These are phyloP conservation scores for Yarrowia keelungensis DNA, from an alignment of 805 yeast species.

Conservation along the genomic window DNA sequence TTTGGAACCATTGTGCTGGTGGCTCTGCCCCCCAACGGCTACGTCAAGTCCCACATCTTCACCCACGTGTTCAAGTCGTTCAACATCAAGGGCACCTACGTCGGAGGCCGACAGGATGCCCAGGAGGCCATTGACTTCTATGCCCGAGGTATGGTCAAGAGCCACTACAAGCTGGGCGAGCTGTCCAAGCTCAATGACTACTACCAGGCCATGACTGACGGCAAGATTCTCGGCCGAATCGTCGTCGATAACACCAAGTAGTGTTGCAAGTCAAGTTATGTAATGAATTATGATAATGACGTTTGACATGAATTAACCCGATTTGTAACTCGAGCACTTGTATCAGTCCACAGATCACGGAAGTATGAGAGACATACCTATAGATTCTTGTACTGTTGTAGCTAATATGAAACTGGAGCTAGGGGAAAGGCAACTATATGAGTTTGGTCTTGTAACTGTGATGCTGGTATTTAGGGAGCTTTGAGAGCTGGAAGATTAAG, in stretches of 20 bases:
- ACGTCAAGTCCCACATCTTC: conserved; percentile 72
- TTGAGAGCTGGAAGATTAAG: too few relatives aligned
- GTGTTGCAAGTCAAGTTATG: conserved; percentile 39
- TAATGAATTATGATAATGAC: conserved; percentile 13
- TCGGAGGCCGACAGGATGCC: conserved; percentile 87
- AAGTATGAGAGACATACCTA: too few relatives aligned
- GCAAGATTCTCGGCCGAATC: conserved; percentile 85
- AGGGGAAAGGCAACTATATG: too few relatives aligned
- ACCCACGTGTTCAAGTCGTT: conserved; percentile 75
- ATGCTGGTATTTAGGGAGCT: too few relatives aligned
- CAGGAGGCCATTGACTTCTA: conserved; percentile 81
- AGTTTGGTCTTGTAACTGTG: too few relatives aligned
- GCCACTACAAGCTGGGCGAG: conserved; percentile 78
- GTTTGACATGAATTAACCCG: too few relatives aligned
- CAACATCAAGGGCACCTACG: conserved; percentile 80
- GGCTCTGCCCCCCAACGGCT: conserved; percentile 82
- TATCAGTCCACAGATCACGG: too few relatives aligned
- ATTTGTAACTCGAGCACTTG: too few relatives aligned
- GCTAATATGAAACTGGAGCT: too few relatives aligned
- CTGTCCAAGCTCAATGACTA: conserved; percentile 72
- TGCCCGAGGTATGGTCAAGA: conserved; percentile 70
- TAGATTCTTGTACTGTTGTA: too few relatives aligned
- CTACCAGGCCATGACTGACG: conserved; percentile 79
- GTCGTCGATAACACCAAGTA: conserved; percentile 79
- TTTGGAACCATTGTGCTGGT: conserved; percentile 74